Percentiles rank a stretch among this genome's conserved stretches.
Evolutionary conservation across 108 stramenopile species (phyloP).

Genomic region (Skeletonema grethae): DNA sequence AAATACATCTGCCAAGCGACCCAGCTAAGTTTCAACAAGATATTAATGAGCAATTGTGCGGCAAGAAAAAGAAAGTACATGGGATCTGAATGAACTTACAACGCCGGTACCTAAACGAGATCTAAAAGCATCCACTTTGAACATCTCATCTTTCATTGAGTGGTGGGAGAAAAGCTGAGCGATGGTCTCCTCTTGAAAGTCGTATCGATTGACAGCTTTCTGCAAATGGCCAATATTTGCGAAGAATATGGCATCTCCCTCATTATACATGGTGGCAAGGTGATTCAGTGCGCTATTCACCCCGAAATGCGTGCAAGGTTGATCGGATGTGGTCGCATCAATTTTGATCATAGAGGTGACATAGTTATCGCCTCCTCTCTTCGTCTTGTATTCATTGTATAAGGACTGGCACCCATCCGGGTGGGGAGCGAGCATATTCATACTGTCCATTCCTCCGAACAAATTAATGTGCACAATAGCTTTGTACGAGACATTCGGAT

Average conservation of each 20-base stretch:
- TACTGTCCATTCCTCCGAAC: slow-evolving; percentile 40
- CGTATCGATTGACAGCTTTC: slow-evolving; percentile 16
- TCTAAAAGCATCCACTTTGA: slow-evolving; percentile 12
- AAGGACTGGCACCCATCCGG: slow-evolving; percentile 14
- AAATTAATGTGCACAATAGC: slow-evolving; percentile 27
- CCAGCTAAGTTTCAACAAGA: slow-evolving; percentile 3
- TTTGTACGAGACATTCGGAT: slow-evolving; percentile 26
- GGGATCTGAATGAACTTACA: no score
- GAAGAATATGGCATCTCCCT: slow-evolving; percentile 30
- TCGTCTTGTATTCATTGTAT: slow-evolving; percentile 23
- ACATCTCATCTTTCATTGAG: slow-evolving; percentile 38
- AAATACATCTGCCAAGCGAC: slow-evolving; percentile 45
- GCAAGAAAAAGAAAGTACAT: no score
- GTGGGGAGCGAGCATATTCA: slow-evolving; percentile 39
- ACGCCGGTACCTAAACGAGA: neutral
- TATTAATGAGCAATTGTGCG: no score
- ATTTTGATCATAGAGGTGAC: slow-evolving; percentile 20
- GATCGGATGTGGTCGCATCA: slow-evolving; percentile 35
- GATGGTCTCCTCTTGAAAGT: slow-evolving; percentile 25
- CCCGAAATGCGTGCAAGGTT: slow-evolving; percentile 54
- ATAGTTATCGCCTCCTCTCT: neutral
- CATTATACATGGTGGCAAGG: slow-evolving; percentile 34
- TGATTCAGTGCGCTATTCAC: slow-evolving; percentile 33
- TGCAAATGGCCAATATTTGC: slow-evolving; percentile 31
- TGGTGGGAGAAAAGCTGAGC: slow-evolving; percentile 35